Percentiles rank a stretch among this genome's conserved stretches.
phyloP scores from a whole-genome alignment of 169 alveolate genomes.

The Cryptosporidium ubiquitum region DNA sequence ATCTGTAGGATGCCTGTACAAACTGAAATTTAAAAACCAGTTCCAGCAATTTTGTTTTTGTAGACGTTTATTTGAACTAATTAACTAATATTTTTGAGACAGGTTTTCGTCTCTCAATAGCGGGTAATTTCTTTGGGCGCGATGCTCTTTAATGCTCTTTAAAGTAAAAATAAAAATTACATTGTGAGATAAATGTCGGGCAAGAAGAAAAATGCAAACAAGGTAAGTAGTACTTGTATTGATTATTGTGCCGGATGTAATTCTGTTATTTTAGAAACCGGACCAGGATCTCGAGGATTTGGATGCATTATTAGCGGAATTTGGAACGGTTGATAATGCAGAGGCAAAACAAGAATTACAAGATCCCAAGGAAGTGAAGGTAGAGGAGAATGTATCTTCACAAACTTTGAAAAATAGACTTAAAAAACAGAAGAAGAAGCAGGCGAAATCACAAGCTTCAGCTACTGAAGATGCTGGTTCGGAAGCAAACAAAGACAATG shows the following conservation, averaged over 20 bases:
- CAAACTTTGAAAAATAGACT: conserved; percentile 69
- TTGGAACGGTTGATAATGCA: conserved; percentile 12
- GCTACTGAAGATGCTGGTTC: not conserved
- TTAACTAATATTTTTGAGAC: conserved; percentile 41
- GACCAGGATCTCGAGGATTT: conserved; percentile 63
- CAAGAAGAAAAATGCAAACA: conserved; percentile 55
- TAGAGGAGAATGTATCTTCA: conserved; percentile 60
- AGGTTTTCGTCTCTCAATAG: conserved; percentile 43
- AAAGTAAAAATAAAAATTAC: not conserved
- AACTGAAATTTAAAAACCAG: not conserved
- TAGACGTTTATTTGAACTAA: conserved; percentile 4
- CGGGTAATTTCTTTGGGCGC: conserved; percentile 30
- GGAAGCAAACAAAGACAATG: not conserved
- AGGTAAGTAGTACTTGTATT: conserved; percentile 30
- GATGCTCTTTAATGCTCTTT: not conserved
- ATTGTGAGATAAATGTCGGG: conserved; percentile 42
- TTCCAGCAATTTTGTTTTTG: not conserved
- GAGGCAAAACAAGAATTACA: not conserved
- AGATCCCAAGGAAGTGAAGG: not conserved
- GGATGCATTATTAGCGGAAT: conserved; percentile 69
- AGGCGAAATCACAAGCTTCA: conserved; percentile 46
- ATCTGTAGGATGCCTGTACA: conserved; percentile 1
- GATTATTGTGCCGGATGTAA: not conserved
- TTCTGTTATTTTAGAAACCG: not conserved
- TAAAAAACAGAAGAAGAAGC: conserved; percentile 58